Evolutionary conservation across 768 basidiomycete species (phyloP).

Genomic region (Russula olivacea): DNA sequence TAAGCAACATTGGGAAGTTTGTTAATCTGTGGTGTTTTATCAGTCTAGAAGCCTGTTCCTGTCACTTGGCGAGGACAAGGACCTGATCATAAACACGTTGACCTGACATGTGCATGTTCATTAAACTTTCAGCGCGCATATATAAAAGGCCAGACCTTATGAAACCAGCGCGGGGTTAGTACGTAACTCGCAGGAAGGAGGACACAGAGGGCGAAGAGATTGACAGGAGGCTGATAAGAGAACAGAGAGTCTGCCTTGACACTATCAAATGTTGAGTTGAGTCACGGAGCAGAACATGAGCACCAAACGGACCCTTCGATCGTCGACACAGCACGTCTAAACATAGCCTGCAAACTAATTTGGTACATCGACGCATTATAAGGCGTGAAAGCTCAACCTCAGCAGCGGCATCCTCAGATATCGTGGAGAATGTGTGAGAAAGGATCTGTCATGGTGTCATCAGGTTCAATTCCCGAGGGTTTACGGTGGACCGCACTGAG

Average conservation of each 20-base stretch:
- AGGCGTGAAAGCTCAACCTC: constrained; percentile 48
- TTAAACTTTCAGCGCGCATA: constrained; percentile 10
- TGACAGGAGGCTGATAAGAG: constrained; percentile 92
- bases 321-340: constrained; percentile 86
- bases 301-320: constrained; percentile 69
- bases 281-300: not conserved
- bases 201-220: constrained; percentile 77
- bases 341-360: constrained; percentile 65
- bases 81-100: constrained; percentile 87
- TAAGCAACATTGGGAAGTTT: constrained; percentile 76
- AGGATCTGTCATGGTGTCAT: constrained; percentile 55
- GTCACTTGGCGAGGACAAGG: constrained; percentile 8
- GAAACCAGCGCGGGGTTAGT: constrained; percentile 93
- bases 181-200: constrained; percentile 85
- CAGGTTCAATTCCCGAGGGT: not conserved
- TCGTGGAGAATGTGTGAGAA: constrained; percentile 90
- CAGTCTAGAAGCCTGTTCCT: not conserved
- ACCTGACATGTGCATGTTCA: constrained; percentile 42
- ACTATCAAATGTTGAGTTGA: constrained; percentile 33
- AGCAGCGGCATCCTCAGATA: constrained; percentile 88
- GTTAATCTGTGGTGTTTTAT: constrained; percentile 47
- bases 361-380: constrained; percentile 4
- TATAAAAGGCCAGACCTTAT: constrained; percentile 56
- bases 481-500: not conserved
- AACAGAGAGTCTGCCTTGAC: constrained; percentile 90